Evolutionary conservation across 2,329 filamentous ascomycete species (phyloP).

Genomic region (Aspergillus hortae): DNA sequence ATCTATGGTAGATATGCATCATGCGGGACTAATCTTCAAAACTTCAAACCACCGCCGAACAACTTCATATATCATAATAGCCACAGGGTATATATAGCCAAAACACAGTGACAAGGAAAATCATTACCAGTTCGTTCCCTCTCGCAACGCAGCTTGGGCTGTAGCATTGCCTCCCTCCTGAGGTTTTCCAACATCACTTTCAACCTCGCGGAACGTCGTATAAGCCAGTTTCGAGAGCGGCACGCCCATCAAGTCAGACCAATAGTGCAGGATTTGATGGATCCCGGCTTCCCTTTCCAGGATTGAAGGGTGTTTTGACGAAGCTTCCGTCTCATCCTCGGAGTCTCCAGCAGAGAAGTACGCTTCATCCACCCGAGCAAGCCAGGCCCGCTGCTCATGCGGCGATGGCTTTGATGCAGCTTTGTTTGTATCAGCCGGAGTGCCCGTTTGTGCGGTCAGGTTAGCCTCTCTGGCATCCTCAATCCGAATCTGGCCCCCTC

Average conservation of each 20-base stretch:
- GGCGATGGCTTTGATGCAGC: constrained; percentile 58
- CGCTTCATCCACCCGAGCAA: constrained; percentile 78
- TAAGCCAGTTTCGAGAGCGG: constrained; percentile 68
- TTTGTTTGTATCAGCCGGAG: constrained; percentile 22
- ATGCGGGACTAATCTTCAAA: too few relatives aligned
- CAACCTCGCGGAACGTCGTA: constrained; percentile 86
- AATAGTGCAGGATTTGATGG: constrained; percentile 68
- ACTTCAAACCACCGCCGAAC: too few relatives aligned
- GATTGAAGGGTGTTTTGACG: constrained; percentile 22
- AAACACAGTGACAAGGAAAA: not conserved
- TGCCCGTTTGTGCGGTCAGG: constrained; percentile 10
- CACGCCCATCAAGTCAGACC: constrained; percentile 70
- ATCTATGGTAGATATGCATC: too few relatives aligned
- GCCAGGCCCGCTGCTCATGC: constrained; percentile 81
- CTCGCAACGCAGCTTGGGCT: constrained; percentile 81
- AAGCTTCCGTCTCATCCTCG: constrained; percentile 32
- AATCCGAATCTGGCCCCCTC: constrained; percentile 89
- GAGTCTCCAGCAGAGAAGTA: constrained; percentile 74
- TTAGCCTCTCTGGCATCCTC: constrained; percentile 60
- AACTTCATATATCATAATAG: too few relatives aligned
- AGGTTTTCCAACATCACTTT: constrained; percentile 89
- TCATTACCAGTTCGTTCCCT: constrained; percentile 81
- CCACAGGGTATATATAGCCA: not conserved
- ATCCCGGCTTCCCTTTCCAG: constrained; percentile 39
- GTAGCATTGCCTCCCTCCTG: constrained; percentile 58